Base-by-base conservation (phyloP, 2,329 filamentous ascomycete species). In the Lasiodiplodia gonubiensis region DNA sequence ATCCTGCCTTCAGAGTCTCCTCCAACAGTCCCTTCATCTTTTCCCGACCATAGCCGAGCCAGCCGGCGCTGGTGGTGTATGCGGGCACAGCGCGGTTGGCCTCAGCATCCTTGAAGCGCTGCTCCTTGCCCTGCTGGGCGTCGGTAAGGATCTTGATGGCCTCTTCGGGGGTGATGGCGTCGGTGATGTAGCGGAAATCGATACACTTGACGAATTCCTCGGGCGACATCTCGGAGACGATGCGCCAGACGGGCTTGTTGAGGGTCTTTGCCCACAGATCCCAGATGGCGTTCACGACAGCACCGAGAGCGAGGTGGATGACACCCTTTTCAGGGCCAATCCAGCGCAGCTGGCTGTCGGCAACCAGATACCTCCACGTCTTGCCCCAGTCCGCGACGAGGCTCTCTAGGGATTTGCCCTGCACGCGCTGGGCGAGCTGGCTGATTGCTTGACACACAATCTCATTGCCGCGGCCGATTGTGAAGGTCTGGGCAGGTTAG, bases 311-410 rank as follows among this genome's bases (percentile, higher is more conserved):
- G 8, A 97, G 90, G 80, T 97, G 93, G 72, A 96, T 96, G 53
- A 97, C 93, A 68, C 93, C 93, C 81, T 97, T 97, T 75, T 97
- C 93, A 0, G 93, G 93, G 0, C 93, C 93, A 75, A 97, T 95
- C 93, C 94, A 97, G 67, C 93, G 91, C 65, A 97, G 85, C 80
- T 97, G 93, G 72, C 88, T 92, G 85, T 97, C 94, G 70, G 90
- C 91, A 73, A 97, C 93, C n/a, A 97, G 88, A 79, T 96, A 89
- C 30, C 93, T 88, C 93, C 93, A 97, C 57, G 93, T 97, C 79
- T 90, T 84, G 71, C 92, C 92, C 92, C 92, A 95, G 83, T 97
- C 86, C 60, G 85, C 83, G 54, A 92, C 91, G 51, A 97, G 88
- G 8, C 89, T 90, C 53, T 90, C 89, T 66, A 97, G 88, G 4